phyloP scores from a whole-genome alignment of 495 filamentous ascomycete species.

The Penicillium psychrofluorescens region DNA sequence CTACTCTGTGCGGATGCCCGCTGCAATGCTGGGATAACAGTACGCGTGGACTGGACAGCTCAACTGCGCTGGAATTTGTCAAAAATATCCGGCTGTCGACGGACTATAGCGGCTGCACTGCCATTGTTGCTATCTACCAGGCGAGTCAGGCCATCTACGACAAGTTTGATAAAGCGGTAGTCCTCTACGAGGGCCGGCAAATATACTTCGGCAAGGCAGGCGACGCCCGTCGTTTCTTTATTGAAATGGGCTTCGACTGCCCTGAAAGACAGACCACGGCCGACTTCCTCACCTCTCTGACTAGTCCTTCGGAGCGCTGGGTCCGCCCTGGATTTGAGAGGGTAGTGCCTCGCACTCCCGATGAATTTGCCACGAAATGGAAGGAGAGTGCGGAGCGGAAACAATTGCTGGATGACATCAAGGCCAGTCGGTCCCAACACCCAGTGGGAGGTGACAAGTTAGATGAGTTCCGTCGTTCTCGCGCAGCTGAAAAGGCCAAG shows the following conservation, averaged over 20 bases:
- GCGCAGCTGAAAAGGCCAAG: constrained; percentile 48
- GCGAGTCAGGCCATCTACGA: constrained; percentile 72
- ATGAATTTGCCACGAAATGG: constrained; percentile 72
- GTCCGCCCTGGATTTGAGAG: constrained; percentile 58
- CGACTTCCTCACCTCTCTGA: constrained; percentile 77
- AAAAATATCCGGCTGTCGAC: constrained; percentile 60
- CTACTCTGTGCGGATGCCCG: constrained; percentile 53
- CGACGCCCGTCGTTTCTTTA: constrained; percentile 62
- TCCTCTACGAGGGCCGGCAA: constrained; percentile 76
- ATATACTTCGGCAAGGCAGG: constrained; percentile 67
- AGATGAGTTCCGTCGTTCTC: constrained; percentile 61
- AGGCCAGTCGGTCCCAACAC: constrained; percentile 55
- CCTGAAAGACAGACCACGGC: constrained; percentile 66
- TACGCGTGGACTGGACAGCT: constrained; percentile 72
- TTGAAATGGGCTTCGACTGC: constrained; percentile 68
- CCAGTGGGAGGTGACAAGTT: constrained; percentile 58
- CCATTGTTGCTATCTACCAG: constrained; percentile 79
- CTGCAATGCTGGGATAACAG: constrained; percentile 78
- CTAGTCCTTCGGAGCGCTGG: constrained; percentile 60
- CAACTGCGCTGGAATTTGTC: constrained; percentile 76
- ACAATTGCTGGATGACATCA: constrained; percentile 61
- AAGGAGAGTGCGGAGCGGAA: constrained; percentile 62
- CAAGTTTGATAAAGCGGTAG: constrained; percentile 67
- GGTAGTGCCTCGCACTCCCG: constrained; percentile 60
- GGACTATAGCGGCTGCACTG: constrained; percentile 56